Evolutionary conservation across 2,329 filamentous ascomycete genomes (phyloP), one percentile per base, ranked within the genome.

Genomic region (Lachnellula cervina): DNA sequence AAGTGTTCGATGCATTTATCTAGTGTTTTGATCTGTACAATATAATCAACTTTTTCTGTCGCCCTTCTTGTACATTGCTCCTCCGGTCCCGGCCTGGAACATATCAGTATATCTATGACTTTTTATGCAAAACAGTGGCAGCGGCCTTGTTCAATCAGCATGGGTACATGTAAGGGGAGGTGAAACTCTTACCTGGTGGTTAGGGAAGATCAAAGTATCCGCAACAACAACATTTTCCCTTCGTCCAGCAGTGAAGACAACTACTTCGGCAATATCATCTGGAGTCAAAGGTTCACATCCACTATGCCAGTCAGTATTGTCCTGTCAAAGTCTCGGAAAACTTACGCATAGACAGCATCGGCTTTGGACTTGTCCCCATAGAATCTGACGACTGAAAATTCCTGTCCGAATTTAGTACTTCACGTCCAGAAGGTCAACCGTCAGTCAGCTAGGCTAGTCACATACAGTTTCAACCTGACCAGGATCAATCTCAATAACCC

Each of bases 161-260:
- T 70, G 62, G 34, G 56, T 40, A 53, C 46, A 48, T 11, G 49
- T 56, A 52, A 38, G 45, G 52, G 54, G 58, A 51, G 21, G 56
- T 14, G 32, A 9, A 17, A 19, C 14, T 49, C 80, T 73, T 72
- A 90, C 90, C 81, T 97, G 92, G 70, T 96, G 91, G 66, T 87
- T 94, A 5, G 92, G 92, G 73, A 88, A 96, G 52, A 97, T 77
- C 59, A 97, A 74, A 5, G 89, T 88, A 73, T 97, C 92, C 19
- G 92, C 92, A 63, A 97, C 73, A 19, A 96, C 90, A 5, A 96
- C 90, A 70, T 97, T 97, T 75, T 96, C 90, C 64, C 87, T 83
- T 66, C 92, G 82, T 3, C 88, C 87, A 4, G 88, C 90, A 2
- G 88, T 80, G 69, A 96, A 97, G 7, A 97, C 91, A 35, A 96